Conservation (phyloP, 352 stramenopile genomes). For the Plasmopara viticola region DNA sequence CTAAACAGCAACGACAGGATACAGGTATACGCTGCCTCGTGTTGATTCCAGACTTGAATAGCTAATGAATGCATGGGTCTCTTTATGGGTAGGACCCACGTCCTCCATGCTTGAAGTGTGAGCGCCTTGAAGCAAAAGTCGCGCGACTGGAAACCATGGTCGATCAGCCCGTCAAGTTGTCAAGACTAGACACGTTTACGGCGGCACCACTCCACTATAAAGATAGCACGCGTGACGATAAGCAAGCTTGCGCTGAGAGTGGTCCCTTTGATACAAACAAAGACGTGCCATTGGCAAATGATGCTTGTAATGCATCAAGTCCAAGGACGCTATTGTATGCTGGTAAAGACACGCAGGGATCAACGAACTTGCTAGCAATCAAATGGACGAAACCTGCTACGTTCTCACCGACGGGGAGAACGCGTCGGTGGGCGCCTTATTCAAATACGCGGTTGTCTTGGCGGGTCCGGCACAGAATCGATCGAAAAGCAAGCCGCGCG, state of each 20-base stretch:
- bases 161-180: neutral
- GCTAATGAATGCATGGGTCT: too few relatives aligned
- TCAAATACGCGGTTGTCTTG: conserved; percentile 69
- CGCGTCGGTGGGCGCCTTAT: conserved; percentile 43
- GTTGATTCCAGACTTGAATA: too few relatives aligned
- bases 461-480: conserved; percentile 35
- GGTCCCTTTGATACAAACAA: neutral
- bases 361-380: conserved; percentile 23
- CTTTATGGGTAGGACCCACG: conserved; percentile 7
- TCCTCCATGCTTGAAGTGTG: conserved; percentile 17
- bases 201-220: neutral
- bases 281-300: neutral
- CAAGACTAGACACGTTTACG: conserved; percentile 1
- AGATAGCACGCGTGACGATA: neutral
- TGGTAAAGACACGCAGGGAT: conserved; percentile 1
- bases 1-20: conserved; percentile 3
- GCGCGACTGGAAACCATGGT: conserved; percentile 8
- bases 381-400: conserved; percentile 24
- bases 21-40: conserved; percentile 2
- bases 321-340: too few relatives aligned
- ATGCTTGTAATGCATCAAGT: neutral
- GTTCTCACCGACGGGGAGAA: conserved; percentile 36
- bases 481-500: conserved; percentile 26
- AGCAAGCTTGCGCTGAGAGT: too few relatives aligned
- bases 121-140: conserved; percentile 13